phyloP scores from a whole-genome alignment of 2,329 filamentous ascomycete species.

The Cladosporium sp. region DNA sequence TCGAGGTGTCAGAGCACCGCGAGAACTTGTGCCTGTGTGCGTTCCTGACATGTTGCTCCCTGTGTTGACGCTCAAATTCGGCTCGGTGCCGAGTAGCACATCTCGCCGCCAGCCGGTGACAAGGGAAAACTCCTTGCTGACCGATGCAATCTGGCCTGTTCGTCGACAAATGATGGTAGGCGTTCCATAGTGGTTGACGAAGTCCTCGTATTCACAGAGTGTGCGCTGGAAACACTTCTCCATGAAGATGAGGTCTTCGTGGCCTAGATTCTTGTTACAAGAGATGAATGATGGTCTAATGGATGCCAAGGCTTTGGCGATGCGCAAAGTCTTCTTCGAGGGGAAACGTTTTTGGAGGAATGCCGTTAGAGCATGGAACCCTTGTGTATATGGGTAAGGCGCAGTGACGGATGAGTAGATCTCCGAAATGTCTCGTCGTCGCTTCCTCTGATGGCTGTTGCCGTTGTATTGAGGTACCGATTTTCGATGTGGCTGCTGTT shows the following conservation, averaged over 20 bases:
- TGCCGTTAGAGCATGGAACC: slow-evolving; percentile 84
- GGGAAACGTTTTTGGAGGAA: slow-evolving; percentile 79
- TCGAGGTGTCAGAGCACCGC: slow-evolving; percentile 52
- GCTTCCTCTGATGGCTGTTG: slow-evolving; percentile 45
- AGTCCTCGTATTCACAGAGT: slow-evolving; percentile 89
- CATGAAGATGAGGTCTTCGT: slow-evolving; percentile 92
- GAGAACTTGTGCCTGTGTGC: slow-evolving; percentile 48
- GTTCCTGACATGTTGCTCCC: slow-evolving; percentile 51
- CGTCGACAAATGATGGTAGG: slow-evolving; percentile 90
- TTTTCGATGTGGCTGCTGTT: slow-evolving; percentile 34
- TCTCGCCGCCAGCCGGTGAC: slow-evolving; percentile 93
- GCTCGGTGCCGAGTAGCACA: slow-evolving; percentile 80
- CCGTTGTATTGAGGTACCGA: slow-evolving; percentile 35
- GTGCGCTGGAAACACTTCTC: slow-evolving; percentile 96
- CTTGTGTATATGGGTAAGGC: slow-evolving; percentile 86
- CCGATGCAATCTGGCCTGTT: slow-evolving; percentile 90
- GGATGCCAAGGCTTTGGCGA: slow-evolving; percentile 82
- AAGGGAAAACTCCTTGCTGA: slow-evolving; percentile 95
- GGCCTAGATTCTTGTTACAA: slow-evolving; percentile 83
- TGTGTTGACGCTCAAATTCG: slow-evolving; percentile 84
- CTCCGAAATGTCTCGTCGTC: slow-evolving; percentile 71
- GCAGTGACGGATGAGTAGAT: slow-evolving; percentile 90
- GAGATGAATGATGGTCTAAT: slow-evolving; percentile 93
- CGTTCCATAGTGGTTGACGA: slow-evolving; percentile 83
- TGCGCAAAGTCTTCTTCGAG: slow-evolving; percentile 73